Percentiles rank a stretch among this genome's conserved stretches.
These are phyloP conservation scores for Claviceps sp. DNA, from an alignment of 2,329 filamentous ascomycete genomes.

Conservation along the genomic window DNA sequence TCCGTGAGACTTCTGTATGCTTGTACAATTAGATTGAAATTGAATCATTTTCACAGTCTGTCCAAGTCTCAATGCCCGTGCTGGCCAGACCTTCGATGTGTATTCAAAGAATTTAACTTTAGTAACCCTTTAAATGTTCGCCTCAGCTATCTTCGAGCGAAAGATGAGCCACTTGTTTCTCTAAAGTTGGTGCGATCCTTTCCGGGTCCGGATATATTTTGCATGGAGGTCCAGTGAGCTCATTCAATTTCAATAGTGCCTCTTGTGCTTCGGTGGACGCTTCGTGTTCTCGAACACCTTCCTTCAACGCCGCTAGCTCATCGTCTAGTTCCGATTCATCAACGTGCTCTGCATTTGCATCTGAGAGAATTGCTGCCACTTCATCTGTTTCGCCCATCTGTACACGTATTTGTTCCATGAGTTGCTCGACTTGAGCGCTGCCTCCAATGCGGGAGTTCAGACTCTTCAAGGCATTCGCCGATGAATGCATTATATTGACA, in stretches of 20 bases:
- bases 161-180: conserved; percentile 23
- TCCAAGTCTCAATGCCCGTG: neutral
- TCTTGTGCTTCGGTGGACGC: conserved; percentile 33
- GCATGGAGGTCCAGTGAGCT: conserved; percentile 28
- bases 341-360: conserved; percentile 38
- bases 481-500: conserved; percentile 69
- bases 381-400: conserved; percentile 77
- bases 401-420: conserved; percentile 62
- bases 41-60: neutral
- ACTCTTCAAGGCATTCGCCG: conserved; percentile 54
- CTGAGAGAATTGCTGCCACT: conserved; percentile 62
- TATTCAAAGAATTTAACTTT: neutral
- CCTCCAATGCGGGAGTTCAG: conserved; percentile 72
- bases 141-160: conserved; percentile 4
- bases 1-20: neutral
- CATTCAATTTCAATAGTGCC: conserved; percentile 39
- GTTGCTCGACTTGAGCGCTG: conserved; percentile 57
- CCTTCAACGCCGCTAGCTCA: conserved; percentile 67
- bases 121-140: neutral
- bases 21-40: neutral
- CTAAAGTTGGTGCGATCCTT: conserved; percentile 20
- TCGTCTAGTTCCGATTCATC: conserved; percentile 81
- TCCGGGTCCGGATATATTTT: conserved; percentile 21
- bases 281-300: conserved; percentile 39
- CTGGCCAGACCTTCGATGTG: neutral